Evolutionary conservation across 352 stramenopile species (phyloP), one percentile per base, ranked within the genome.

Genomic region (Elongisporangium anandrum): DNA sequence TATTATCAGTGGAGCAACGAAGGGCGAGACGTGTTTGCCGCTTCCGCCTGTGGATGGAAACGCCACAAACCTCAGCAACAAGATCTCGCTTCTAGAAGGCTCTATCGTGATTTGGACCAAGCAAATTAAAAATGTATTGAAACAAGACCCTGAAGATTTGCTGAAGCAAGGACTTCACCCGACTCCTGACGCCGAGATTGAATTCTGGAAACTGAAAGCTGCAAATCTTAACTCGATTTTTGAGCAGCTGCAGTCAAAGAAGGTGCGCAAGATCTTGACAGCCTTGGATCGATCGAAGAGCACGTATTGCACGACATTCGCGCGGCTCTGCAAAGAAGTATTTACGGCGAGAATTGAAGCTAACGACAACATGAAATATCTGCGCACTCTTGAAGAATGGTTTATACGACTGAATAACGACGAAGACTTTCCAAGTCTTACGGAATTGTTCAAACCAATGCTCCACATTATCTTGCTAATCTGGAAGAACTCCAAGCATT

Each of bases 31-130:
- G 52, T 97, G 94, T 63, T 77, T 99, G 49, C 96, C 97, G 0
- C 80, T 99, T 62, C 97, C 97, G 10, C 94, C 94, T 0, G 80
- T 97, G 2, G 88, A 98, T 20, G 83, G 81, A 12, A 90, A 95
- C 38, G 79, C 84, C 0, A 81, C 75, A 8, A 90, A 88, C 47
- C 22, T 90, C 50, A 90, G 84, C 63, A 98, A 95, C 66, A 95
- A 97, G 38, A 98, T 99, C 60, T 97, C 95, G 13, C 71, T 99
- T n/a, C 77, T 99, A 0, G 97, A 99, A 74, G 90, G 94, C 4
- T 97, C 96, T 41, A 98, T 99, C 58, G 96, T 99, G 52, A 99
- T 96, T 1, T 99, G 97, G 97, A 99, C 96, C 34, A 99, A 99
- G 69, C 97, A 99, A 74, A 99, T 99, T 69, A 99, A 99, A 70